A percentile compares a stretch with the other conserved stretches of the same genome.
Evolutionary conservation across 202 grass and related monocot species (phyloP).

Genomic region (Digitaria exilis): DNA sequence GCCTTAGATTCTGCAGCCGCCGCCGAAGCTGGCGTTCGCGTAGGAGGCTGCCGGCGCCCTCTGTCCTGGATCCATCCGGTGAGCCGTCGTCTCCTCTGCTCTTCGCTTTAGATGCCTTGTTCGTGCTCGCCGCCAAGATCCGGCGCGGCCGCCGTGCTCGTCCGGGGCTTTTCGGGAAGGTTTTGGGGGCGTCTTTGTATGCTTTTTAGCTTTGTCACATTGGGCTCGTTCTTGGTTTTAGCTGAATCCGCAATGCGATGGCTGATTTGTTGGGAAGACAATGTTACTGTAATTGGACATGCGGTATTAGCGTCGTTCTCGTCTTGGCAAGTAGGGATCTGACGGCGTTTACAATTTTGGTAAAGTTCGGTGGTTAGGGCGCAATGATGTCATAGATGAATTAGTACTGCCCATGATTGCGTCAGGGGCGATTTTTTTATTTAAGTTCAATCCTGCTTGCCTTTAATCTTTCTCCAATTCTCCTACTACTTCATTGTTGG

Average conservation of each 20-base stretch:
- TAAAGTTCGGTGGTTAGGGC: constrained; percentile 33
- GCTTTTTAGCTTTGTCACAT: not conserved
- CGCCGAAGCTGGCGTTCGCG: constrained; percentile 1
- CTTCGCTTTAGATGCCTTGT: constrained; percentile 1
- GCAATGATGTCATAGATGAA: constrained; percentile 25
- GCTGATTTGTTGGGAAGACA: not conserved
- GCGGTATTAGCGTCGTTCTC: not conserved
- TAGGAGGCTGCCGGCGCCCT: not conserved
- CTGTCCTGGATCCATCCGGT: constrained; percentile 26
- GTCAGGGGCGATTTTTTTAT: constrained; percentile 10
- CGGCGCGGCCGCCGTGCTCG: not conserved
- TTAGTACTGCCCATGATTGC: constrained; percentile 16
- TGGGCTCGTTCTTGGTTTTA: not conserved
- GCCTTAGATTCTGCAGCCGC: not conserved
- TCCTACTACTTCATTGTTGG: not conserved
- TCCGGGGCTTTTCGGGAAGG: not conserved
- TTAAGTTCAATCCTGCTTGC: not conserved
- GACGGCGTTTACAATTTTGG: constrained; percentile 3
- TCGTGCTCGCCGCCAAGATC: not conserved
- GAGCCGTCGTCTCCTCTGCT: not conserved
- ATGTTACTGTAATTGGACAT: not conserved
- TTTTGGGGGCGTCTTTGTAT: not conserved
- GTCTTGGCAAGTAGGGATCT: constrained; percentile 33
- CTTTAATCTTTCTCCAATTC: not conserved
- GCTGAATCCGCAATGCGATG: not conserved